Conservation (phyloP, 257 asterid genomes). For the Rauvolfia tetraphylla region DNA sequence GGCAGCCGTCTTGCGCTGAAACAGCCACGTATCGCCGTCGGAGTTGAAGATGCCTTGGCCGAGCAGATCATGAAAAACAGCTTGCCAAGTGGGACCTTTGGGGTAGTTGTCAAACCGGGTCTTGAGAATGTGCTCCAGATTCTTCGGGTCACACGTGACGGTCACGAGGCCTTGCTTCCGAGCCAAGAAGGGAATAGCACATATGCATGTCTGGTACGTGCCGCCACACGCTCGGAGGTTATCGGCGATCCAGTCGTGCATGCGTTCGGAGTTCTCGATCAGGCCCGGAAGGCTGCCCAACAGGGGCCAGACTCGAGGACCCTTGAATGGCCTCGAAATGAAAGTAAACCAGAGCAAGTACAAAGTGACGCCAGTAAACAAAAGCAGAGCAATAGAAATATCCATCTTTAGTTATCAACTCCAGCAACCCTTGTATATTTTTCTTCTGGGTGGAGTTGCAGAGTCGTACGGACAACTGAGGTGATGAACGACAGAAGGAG, state of each 20-base stretch:
- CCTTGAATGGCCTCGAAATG: conserved; percentile 78
- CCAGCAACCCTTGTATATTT: too few species aligned
- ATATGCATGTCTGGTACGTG: conserved; percentile 91
- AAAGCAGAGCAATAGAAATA: conserved; percentile 47
- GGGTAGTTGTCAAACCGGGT: conserved; percentile 92
- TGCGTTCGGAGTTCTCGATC: conserved; percentile 64
- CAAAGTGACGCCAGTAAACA: conserved; percentile 60
- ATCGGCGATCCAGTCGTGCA: conserved; percentile 94
- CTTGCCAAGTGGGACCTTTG: conserved; percentile 94
- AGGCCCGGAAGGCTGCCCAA: conserved; percentile 88
- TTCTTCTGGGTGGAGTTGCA: not conserved
- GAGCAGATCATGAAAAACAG: conserved; percentile 78
- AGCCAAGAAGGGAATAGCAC: conserved; percentile 82
- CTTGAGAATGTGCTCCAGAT: conserved; percentile 78
- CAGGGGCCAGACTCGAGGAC: conserved; percentile 90
- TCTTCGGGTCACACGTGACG: conserved; percentile 87
- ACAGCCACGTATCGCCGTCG: conserved; percentile 92
- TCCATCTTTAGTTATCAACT: conserved; percentile 55
- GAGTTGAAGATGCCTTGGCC: conserved; percentile 92
- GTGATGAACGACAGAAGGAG: too few species aligned
- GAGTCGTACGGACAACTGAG: not conserved
- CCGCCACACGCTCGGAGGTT: conserved; percentile 89
- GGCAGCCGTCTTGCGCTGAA: conserved; percentile 85
- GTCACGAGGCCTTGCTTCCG: conserved; percentile 86
- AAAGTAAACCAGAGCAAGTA: conserved; percentile 84